Evolutionary conservation across 2,329 filamentous ascomycete genomes (phyloP).

Genomic region (Neobulgaria alba): DNA sequence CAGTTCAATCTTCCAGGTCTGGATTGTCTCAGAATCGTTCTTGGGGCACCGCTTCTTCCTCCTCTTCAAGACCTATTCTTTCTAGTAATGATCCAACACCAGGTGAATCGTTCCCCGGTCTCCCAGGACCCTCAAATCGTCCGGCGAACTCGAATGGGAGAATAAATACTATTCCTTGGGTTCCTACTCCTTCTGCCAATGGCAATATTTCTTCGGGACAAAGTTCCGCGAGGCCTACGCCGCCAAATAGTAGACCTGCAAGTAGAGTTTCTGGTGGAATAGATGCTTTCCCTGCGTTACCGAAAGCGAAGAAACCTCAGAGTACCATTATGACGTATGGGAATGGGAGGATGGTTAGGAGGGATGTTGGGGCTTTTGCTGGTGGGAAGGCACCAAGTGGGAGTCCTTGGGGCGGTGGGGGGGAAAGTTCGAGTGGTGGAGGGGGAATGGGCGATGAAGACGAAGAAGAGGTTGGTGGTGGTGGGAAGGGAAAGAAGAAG

Average conservation of each 20-base stretch:
- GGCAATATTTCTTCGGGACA: background rate
- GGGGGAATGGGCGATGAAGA: slow-evolving; percentile 17
- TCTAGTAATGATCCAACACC: slow-evolving; percentile 30
- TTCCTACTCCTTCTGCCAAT: slow-evolving; percentile 1
- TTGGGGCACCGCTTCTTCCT: slow-evolving; percentile 38
- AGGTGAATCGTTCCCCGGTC: slow-evolving; percentile 35
- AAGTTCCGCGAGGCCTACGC: background rate
- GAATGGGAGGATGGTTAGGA: slow-evolving; percentile 40
- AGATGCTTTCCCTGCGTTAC: slow-evolving; percentile 76
- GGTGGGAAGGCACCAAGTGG: slow-evolving; percentile 19
- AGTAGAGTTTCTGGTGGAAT: slow-evolving; percentile 15
- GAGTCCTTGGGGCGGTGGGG: slow-evolving; percentile 20
- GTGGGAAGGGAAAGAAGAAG: slow-evolving; percentile 44
- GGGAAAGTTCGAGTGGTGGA: slow-evolving; percentile 10
- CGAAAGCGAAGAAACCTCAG: slow-evolving; percentile 61
- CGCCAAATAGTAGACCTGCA: slow-evolving; percentile 7
- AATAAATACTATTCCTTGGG: slow-evolving; percentile 1
- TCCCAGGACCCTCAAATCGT: slow-evolving; percentile 24
- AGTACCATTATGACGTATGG: slow-evolving; percentile 57
- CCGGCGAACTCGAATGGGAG: slow-evolving; percentile 6
- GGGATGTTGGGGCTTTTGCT: slow-evolving; percentile 36
- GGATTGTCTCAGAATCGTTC: slow-evolving; percentile 47
- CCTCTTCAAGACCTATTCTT: slow-evolving; percentile 7
- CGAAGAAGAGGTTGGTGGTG: slow-evolving; percentile 1
- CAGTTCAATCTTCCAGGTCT: slow-evolving; percentile 56